Evolutionary conservation across 2,329 filamentous ascomycete genomes (phyloP), one percentile per base, ranked within the genome.

Genomic region (Beauveria caledonica): DNA sequence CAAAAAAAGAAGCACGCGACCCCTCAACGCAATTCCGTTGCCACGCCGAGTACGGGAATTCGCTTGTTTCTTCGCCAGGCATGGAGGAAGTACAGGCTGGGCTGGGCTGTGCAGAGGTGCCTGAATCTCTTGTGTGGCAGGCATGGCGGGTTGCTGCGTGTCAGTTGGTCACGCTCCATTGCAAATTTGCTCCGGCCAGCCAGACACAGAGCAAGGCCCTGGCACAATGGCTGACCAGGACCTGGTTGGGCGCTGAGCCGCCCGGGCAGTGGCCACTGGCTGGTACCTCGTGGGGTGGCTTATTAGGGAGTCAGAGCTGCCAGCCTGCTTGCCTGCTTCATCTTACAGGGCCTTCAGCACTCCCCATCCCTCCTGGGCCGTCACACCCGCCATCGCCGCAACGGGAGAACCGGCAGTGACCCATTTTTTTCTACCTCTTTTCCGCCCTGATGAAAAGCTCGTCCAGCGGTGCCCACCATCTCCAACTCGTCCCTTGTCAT

Each of bases 41-140:
- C 54, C 42, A 48, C 54, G 36, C 39, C 53, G 53, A 56, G 40
- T 56, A 56, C 42, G 42, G 27, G 27, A 21, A 6, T 15, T 6
- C 5, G 15, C 42, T 56, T 8, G 21, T 25, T 45, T 45, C 15
- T 44, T 45, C 2, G 10, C 42, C 44, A 58, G 55, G n/a, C n/a
- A n/a, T n/a, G n/a, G n/a, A n/a, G n/a, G n/a, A n/a, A n/a, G 55
- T 23, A 56, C 46, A 33, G 50, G 49, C 39, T 55, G 52, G 17
- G 53, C 36, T 19, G 55, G 55, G 54, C 56, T 59, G 56, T 59
- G 56, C 56, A 44, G 48, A 59, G 55, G 56, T 59, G 52, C 56
- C 56, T 59, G 56, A 51, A 40, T 56, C 27, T 33, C 45, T 5
- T 6, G 10, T 23, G 42, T 25, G n/a, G 27, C 42, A 46, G n/a